Conservation (phyloP, 352 stramenopile genomes). For the Globisporangium echinulatum region DNA sequence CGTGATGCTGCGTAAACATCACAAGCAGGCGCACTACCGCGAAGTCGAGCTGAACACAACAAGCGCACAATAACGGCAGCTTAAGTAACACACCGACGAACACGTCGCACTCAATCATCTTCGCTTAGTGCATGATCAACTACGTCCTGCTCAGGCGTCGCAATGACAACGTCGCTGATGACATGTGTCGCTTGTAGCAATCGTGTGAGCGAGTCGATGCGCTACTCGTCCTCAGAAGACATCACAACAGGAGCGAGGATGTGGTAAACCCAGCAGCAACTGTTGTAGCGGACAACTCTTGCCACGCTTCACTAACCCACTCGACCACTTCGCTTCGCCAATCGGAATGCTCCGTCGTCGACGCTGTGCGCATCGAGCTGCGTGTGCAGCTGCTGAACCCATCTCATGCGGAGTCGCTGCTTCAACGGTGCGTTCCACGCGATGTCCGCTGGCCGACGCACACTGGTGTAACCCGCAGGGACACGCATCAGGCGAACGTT, state of each 20-base stretch:
- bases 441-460: conserved; percentile 6
- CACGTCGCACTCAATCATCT: no score
- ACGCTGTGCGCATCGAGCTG: conserved; percentile 3
- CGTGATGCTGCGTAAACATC: no score
- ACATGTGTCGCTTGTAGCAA: not conserved
- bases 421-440: conserved; percentile 7
- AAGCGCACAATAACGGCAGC: no score
- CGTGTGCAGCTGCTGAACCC: conserved; percentile 1
- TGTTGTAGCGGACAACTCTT: not conserved
- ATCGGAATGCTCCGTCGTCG: not conserved
- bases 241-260: not conserved
- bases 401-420: not conserved
- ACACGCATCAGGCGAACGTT: conserved; percentile 2
- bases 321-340: not conserved
- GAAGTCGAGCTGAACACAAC: no score
- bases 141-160: not conserved
- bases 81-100: no score
- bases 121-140: not conserved
- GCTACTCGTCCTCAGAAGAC: not conserved
- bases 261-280: not conserved
- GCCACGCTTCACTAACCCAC: not conserved
- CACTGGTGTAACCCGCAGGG: conserved; percentile 1
- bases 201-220: not conserved
- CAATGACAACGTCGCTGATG: not conserved
- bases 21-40: no score